Percentiles rank a stretch among this genome's conserved stretches.
phyloP scores from a whole-genome alignment of 768 basidiomycete genomes.

The Trametes cubensis region DNA sequence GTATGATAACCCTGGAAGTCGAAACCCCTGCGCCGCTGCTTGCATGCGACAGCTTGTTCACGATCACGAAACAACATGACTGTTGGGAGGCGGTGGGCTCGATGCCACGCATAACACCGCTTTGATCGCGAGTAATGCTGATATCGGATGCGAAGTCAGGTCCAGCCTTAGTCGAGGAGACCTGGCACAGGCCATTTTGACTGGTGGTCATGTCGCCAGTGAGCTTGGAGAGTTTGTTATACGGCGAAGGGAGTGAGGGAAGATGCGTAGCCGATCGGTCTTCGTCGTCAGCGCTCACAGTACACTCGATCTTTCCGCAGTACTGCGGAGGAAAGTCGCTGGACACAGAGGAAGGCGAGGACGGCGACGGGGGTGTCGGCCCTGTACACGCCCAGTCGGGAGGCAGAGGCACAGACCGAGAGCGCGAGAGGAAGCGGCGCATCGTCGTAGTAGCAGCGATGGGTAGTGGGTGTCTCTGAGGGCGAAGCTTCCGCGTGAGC shows the following conservation, averaged over 20 bases:
- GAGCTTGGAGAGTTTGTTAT: too few species aligned
- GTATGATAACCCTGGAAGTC: conserved; percentile 55
- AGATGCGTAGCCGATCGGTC: too few species aligned
- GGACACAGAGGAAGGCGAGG: not conserved
- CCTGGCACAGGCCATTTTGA: too few species aligned
- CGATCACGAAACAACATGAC: conserved; percentile 55
- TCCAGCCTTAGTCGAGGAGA: too few species aligned
- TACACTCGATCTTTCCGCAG: not conserved
- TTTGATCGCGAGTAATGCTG: not conserved
- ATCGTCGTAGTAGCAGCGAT: not conserved
- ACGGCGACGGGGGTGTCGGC: not conserved
- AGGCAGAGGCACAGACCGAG: conserved; percentile 7
- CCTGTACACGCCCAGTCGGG: not conserved
- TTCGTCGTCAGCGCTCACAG: too few species aligned
- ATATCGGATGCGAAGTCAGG: not conserved
- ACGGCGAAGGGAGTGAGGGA: too few species aligned
- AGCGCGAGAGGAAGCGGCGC: conserved; percentile 13
- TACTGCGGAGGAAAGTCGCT: not conserved
- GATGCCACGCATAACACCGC: not conserved
- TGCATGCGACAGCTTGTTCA: conserved; percentile 47
- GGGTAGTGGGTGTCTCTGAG: not conserved
- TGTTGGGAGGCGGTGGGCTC: too few species aligned
- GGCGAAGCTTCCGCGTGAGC: too few species aligned
- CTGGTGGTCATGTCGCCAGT: too few species aligned
- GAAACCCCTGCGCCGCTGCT: conserved; percentile 39